Evolutionary conservation across 805 yeast genomes (phyloP).

Genomic region (baker's yeast (Saccharomyces cerevisiae)): DNA sequence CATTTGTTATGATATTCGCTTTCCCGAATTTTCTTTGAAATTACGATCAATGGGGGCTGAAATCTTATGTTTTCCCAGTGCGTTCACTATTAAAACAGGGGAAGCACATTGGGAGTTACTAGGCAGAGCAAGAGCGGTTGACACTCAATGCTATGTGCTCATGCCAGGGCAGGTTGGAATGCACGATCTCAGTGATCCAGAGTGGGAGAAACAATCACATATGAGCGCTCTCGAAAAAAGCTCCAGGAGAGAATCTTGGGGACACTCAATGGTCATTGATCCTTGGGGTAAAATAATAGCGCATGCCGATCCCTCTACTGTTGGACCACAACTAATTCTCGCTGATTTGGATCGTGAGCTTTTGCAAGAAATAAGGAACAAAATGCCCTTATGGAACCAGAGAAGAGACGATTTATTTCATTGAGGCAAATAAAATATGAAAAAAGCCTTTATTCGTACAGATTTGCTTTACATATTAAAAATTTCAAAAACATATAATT

Average conservation of each 20-base stretch:
- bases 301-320: conserved; percentile 39
- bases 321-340: conserved; percentile 39
- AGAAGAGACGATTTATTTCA: conserved; percentile 39
- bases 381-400: conserved; percentile 75
- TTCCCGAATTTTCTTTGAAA: conserved; percentile 69
- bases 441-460: neutral
- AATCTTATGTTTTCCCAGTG: conserved; percentile 76
- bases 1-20: conserved; percentile 81
- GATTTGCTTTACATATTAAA: neutral
- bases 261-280: conserved; percentile 78
- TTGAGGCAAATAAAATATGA: neutral
- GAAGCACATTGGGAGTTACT: conserved; percentile 80
- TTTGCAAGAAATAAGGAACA: conserved; percentile 44
- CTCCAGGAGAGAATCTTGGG: conserved; percentile 60
- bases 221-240: neutral
- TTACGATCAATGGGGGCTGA: conserved; percentile 66
- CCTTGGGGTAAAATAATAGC: conserved; percentile 85
- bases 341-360: conserved; percentile 59
- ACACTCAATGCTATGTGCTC: conserved; percentile 76
- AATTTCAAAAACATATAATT: neutral
- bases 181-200: conserved; percentile 48
- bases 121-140: conserved; percentile 80
- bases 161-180: conserved; percentile 85
- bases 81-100: conserved; percentile 89
- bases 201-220: conserved; percentile 17